Evolutionary conservation across 805 yeast genomes (phyloP).

Genomic region (Blastobotrys parvus): DNA sequence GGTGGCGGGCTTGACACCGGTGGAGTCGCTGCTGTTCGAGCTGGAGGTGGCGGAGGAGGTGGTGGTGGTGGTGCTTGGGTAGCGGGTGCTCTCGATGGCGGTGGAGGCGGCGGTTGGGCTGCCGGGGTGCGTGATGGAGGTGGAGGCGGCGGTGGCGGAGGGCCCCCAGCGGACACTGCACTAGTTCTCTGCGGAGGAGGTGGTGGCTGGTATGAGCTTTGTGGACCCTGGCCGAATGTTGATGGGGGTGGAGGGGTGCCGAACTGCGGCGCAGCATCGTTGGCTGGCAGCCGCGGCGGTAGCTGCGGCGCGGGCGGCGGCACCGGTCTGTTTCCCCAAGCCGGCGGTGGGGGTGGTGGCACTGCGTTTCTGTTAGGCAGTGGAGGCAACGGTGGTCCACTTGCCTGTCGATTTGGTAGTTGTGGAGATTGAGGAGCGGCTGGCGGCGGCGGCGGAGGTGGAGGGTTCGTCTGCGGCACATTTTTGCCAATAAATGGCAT

Average conservation of each 20-base stretch:
- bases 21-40: constrained; percentile 15
- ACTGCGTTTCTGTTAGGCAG: constrained; percentile 6
- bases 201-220: constrained; percentile 31
- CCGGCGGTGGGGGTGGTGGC: constrained; percentile 17
- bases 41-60: constrained; percentile 15
- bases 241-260: constrained; percentile 17
- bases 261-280: constrained; percentile 15
- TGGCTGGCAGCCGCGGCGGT: constrained; percentile 23
- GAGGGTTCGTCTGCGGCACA: constrained; percentile 8
- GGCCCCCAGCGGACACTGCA: constrained; percentile 16
- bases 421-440: constrained; percentile 6
- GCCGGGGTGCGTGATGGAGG: constrained; percentile 14
- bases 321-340: constrained; percentile 28
- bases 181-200: constrained; percentile 16
- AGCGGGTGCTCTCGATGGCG: constrained; percentile 30
- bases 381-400: constrained; percentile 11
- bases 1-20: constrained; percentile 23
- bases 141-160: constrained; percentile 9
- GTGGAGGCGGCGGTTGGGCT: constrained; percentile 28
- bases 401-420: constrained; percentile 2
- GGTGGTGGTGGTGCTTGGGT: constrained; percentile 21
- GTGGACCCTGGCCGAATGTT: constrained; percentile 21
- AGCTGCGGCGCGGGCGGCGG: constrained; percentile 25
- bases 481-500: constrained; percentile 23
- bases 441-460: constrained; percentile 11